Evolutionary conservation across 345 rosid genomes (phyloP).

Genomic region (Linum trigynum): DNA sequence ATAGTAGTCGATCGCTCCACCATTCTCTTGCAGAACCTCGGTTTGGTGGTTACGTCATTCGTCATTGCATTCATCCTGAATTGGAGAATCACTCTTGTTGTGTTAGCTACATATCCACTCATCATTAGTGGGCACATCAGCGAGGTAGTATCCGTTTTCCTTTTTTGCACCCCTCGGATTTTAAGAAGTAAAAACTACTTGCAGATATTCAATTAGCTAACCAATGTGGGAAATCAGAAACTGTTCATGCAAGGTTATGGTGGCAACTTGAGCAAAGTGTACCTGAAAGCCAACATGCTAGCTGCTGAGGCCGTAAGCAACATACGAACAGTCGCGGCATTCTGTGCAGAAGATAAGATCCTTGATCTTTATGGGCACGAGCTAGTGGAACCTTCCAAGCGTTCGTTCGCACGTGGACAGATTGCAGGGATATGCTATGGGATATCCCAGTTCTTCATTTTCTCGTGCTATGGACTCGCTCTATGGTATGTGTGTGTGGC

Average conservation of each 20-base stretch:
- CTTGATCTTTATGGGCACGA: slow-evolving; percentile 65
- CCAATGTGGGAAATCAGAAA: slow-evolving; percentile 39
- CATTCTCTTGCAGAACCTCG: slow-evolving; percentile 71
- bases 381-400: slow-evolving; percentile 71
- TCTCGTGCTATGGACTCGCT: slow-evolving; percentile 92
- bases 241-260: slow-evolving; percentile 96
- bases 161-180: not conserved
- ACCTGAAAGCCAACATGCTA: slow-evolving; percentile 86
- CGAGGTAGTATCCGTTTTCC: slow-evolving; percentile 43
- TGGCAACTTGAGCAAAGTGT: slow-evolving; percentile 87
- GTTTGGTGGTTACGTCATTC: slow-evolving; percentile 68
- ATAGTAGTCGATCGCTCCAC: slow-evolving; percentile 76
- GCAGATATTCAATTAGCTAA: not conserved
- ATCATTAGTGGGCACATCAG: slow-evolving; percentile 91
- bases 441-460: slow-evolving; percentile 90
- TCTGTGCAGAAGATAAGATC: slow-evolving; percentile 82
- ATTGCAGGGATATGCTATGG: slow-evolving; percentile 88
- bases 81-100: slow-evolving; percentile 91
- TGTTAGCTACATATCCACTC: slow-evolving; percentile 75
- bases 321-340: slow-evolving; percentile 87
- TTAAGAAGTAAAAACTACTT: not conserved
- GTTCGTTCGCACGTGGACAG: slow-evolving; percentile 77
- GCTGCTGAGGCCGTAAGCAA: slow-evolving; percentile 96
- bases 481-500: slow-evolving; percentile 47
- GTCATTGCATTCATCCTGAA: slow-evolving; percentile 73